phyloP scores from a whole-genome alignment of 2,329 filamentous ascomycete species.

The Aureobasidium sp. region DNA sequence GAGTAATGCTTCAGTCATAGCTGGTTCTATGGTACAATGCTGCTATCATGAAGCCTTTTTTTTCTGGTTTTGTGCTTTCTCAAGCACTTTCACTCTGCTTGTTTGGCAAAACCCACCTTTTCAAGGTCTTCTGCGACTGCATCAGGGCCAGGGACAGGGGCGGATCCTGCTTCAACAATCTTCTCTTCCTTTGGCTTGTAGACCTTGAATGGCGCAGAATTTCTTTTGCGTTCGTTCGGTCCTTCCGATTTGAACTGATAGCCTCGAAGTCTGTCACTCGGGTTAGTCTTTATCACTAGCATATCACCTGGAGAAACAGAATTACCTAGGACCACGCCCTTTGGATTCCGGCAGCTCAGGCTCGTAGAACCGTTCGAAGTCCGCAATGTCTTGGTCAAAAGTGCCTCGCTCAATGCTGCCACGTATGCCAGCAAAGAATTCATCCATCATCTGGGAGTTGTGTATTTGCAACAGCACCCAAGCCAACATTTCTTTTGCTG shows the following conservation, averaged over 20 bases:
- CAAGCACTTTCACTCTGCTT: constrained; percentile 9
- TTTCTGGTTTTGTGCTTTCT: too few relatives aligned
- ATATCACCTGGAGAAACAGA: constrained; percentile 12
- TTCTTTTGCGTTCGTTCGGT: constrained; percentile 55
- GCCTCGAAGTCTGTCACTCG: constrained; percentile 54
- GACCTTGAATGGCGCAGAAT: constrained; percentile 59
- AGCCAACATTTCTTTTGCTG: constrained; percentile 91
- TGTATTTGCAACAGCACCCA: constrained; percentile 92
- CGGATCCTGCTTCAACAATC: constrained; percentile 34
- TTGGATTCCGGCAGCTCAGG: constrained; percentile 63
- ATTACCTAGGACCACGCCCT: constrained; percentile 65
- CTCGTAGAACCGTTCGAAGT: constrained; percentile 64
- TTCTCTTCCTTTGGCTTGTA: constrained; percentile 40
- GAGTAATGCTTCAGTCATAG: too few relatives aligned
- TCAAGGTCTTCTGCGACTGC: constrained; percentile 47
- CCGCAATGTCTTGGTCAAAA: constrained; percentile 48
- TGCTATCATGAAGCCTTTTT: background rate
- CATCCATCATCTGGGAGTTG: constrained; percentile 66
- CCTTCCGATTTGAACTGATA: constrained; percentile 73
- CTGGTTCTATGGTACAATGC: background rate
- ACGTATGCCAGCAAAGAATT: constrained; percentile 69
- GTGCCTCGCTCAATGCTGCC: constrained; percentile 51
- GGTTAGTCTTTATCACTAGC: background rate
- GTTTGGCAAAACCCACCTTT: constrained; percentile 31
- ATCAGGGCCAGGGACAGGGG: constrained; percentile 41